Evolutionary conservation across 306 rosid species (phyloP).

Genomic region (Vigna unguiculata): DNA sequence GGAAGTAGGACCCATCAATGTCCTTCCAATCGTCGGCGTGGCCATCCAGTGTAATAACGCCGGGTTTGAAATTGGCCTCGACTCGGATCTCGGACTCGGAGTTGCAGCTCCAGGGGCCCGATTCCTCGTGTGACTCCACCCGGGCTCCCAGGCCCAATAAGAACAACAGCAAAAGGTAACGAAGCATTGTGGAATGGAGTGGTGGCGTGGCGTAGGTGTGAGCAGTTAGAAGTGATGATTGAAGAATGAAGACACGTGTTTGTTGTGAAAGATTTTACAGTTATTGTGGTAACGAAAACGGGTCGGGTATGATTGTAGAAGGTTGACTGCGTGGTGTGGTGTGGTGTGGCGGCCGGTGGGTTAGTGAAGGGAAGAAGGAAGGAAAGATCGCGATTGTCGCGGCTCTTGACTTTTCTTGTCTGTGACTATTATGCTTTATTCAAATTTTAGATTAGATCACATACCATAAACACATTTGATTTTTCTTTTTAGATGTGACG

Average conservation of each 20-base stretch:
- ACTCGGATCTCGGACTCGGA: slow-evolving; percentile 72
- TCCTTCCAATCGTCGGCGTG: slow-evolving; percentile 92
- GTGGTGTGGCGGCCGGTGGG: background rate
- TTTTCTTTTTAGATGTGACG: background rate
- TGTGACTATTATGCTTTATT: background rate
- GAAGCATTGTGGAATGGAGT: slow-evolving; percentile 33
- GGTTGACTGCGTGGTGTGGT: background rate
- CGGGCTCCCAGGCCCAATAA: slow-evolving; percentile 35
- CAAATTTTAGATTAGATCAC: slow-evolving; percentile 13
- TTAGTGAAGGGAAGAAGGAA: background rate
- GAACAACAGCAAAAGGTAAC: slow-evolving; percentile 42
- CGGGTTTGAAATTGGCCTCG: slow-evolving; percentile 68
- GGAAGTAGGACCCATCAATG: slow-evolving; percentile 76
- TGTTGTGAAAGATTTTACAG: background rate
- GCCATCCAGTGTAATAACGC: slow-evolving; percentile 82
- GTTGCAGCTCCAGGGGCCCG: slow-evolving; percentile 85
- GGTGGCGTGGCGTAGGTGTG: background rate
- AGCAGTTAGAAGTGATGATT: background rate
- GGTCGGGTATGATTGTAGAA: background rate
- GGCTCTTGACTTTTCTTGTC: slow-evolving; percentile 39
- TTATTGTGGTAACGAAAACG: background rate
- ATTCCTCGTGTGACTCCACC: slow-evolving; percentile 77
- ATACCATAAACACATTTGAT: background rate
- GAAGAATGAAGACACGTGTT: background rate
- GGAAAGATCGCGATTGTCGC: slow-evolving; percentile 30